Conservation (phyloP, 192 early-diverging fungal species). For the Geranomyces michiganensis region DNA sequence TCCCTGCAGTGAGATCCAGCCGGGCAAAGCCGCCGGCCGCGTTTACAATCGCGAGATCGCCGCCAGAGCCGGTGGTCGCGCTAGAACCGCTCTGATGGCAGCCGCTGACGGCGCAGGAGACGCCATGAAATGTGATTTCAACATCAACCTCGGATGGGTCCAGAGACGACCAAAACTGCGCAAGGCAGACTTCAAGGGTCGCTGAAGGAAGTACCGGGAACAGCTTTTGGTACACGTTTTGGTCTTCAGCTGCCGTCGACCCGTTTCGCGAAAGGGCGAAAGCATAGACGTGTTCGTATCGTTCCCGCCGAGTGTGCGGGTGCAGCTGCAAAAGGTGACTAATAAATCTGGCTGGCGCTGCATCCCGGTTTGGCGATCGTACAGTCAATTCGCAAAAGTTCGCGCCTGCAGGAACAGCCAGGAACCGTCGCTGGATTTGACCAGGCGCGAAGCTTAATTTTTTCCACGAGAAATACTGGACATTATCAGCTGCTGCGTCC, state of each 20-base stretch:
- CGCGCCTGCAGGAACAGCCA: constrained; percentile 82
- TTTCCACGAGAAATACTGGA: constrained; percentile 41
- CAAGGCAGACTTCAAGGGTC: constrained; percentile 80
- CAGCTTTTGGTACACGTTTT: constrained; percentile 53
- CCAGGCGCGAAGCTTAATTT: constrained; percentile 72
- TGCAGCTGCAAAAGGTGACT: constrained; percentile 76
- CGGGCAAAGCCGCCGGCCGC: constrained; percentile 66
- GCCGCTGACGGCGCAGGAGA: constrained; percentile 53
- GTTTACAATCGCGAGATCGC: constrained; percentile 42
- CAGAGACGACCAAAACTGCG: constrained; percentile 88
- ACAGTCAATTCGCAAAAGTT: constrained; percentile 62
- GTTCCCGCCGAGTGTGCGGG: constrained; percentile 64
- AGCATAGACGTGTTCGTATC: constrained; percentile 60
- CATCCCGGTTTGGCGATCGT: constrained; percentile 33
- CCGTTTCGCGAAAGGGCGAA: constrained; percentile 56
- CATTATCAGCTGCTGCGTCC: neutral
- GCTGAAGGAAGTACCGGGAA: constrained; percentile 68
- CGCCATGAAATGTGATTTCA: constrained; percentile 78
- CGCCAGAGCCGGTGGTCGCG: constrained; percentile 27
- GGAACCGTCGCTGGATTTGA: constrained; percentile 75
- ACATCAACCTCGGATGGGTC: constrained; percentile 71
- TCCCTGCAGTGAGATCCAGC: constrained; percentile 67
- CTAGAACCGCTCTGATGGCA: constrained; percentile 32
- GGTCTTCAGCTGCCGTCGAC: constrained; percentile 40
- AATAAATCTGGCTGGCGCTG: constrained; percentile 65